These are phyloP conservation scores for Russula griseocarnosa DNA, from an alignment of 768 basidiomycete genomes.

Conservation along the genomic window DNA sequence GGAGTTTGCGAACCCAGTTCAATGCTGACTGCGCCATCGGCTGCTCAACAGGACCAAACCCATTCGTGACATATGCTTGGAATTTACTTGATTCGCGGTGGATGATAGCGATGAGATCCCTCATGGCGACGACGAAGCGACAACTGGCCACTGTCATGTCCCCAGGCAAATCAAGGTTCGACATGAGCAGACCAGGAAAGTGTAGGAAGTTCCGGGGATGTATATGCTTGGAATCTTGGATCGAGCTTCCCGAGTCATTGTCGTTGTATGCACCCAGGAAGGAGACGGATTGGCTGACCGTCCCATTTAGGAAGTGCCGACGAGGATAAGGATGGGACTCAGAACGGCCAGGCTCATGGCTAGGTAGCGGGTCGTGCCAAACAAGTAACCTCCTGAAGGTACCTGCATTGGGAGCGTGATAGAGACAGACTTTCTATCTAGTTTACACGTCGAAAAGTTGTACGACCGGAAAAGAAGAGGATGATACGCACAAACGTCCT, in stretches of 20 bases:
- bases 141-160: neutral
- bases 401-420: too few species aligned
- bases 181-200: slow-evolving; percentile 26
- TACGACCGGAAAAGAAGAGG: too few species aligned
- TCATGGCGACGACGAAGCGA: neutral
- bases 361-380: too few species aligned
- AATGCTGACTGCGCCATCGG: neutral
- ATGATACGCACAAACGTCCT: too few species aligned
- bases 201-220: neutral
- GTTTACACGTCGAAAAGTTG: too few species aligned
- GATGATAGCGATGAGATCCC: neutral
- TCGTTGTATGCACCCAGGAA: slow-evolving; percentile 76
- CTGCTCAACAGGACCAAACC: neutral
- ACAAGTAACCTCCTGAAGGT: too few species aligned
- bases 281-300: slow-evolving; percentile 47
- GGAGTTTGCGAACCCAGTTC: slow-evolving; percentile 3
- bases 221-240: slow-evolving; percentile 41
- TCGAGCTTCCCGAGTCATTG: slow-evolving; percentile 65
- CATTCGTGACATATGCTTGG: neutral
- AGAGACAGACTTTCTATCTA: too few species aligned
- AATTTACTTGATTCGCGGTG: neutral
- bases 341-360: too few species aligned
- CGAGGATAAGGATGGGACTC: too few species aligned
- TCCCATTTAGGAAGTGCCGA: too few species aligned
- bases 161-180: slow-evolving; percentile 22